Base-by-base conservation (phyloP, 164 flowering plant genomes). In the Houttuynia cordata region DNA sequence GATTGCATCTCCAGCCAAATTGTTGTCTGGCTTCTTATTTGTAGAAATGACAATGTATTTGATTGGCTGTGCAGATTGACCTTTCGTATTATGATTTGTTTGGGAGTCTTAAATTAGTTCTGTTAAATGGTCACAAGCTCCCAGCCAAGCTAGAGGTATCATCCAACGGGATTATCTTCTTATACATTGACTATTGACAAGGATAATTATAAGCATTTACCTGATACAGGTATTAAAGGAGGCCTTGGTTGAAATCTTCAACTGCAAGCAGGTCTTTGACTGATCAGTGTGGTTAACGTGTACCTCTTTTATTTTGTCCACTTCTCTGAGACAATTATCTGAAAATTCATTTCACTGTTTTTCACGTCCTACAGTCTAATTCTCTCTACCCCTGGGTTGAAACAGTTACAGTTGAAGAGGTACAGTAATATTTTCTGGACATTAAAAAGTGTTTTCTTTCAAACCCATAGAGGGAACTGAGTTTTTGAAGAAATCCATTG, bases 51-150 rank as follows among this genome's bases (percentile, higher is more conserved):
- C 41, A 19, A 55, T 42, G 41, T 58, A 18, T 65, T 17, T 14
- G 19, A 61, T 64, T 61, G 63, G 57, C 62, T 65, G 62, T 53
- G 63, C 87, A 86, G 93, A 77, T 84, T 71, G 87, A 86, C 59
- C 71, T 86, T 47, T 78, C 82, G 19, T 86, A 84, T 66, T 84
- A 77, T 70, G 80, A 81, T 67, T 59, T 71, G 40, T 86, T 73
- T 74, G 89, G 89, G 54, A 76, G 89, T 71, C 85, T 86, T 14
- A 80, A 81, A 63, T 60, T 84, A 51, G 84, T 82, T 64, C 67
- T 84, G 8, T 10, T 81, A n/a, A 83, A 83, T 55, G 72, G 79
- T 58, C 57, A 69, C 59, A 78, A 74, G 70, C 64, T 82, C 45
- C 80, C 86, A 23, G 47, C 68, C 52, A 75, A 76, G 57, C 87